Conservation (phyloP, 1,139 yeast genomes). For the Sugiyamaella grinbergsii region DNA sequence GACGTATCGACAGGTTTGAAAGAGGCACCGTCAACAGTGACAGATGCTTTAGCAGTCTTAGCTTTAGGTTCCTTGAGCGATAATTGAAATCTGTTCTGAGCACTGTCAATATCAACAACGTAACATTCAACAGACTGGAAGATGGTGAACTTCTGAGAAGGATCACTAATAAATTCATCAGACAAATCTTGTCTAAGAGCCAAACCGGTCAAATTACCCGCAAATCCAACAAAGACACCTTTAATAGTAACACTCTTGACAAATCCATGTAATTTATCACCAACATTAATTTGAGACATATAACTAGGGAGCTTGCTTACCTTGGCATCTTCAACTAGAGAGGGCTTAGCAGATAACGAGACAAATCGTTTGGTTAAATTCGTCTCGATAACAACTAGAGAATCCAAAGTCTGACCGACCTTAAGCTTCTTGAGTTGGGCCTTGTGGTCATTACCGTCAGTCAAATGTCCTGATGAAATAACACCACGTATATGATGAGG, state of each 20-base stretch:
- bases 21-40: not conserved
- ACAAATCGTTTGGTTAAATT: slow-evolving; percentile 62
- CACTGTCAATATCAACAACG: slow-evolving; percentile 45
- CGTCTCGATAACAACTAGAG: slow-evolving; percentile 66
- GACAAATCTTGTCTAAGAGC: slow-evolving; percentile 76
- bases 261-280: slow-evolving; percentile 58
- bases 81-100: slow-evolving; percentile 68
- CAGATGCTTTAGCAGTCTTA: slow-evolving; percentile 9
- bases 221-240: slow-evolving; percentile 85
- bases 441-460: slow-evolving; percentile 80
- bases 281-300: slow-evolving; percentile 61
- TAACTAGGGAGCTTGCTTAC: slow-evolving; percentile 56
- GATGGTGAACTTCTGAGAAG: slow-evolving; percentile 55
- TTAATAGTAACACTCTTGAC: slow-evolving; percentile 69
- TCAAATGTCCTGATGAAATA: slow-evolving; percentile 70
- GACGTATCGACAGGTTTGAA: slow-evolving; percentile 64
- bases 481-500: slow-evolving; percentile 67
- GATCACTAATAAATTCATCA: slow-evolving; percentile 50
- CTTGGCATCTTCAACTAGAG: slow-evolving; percentile 67
- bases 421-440: slow-evolving; percentile 80
- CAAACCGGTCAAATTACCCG: slow-evolving; percentile 78
- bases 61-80: slow-evolving; percentile 47
- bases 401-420: slow-evolving; percentile 66
- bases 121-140: slow-evolving; percentile 68
- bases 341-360: slow-evolving; percentile 63